A percentile compares a stretch with the other conserved stretches of the same genome.
These are phyloP conservation scores for Colletotrichum sp. DNA, from an alignment of 2,329 filamentous ascomycete species.

Conservation along the genomic window DNA sequence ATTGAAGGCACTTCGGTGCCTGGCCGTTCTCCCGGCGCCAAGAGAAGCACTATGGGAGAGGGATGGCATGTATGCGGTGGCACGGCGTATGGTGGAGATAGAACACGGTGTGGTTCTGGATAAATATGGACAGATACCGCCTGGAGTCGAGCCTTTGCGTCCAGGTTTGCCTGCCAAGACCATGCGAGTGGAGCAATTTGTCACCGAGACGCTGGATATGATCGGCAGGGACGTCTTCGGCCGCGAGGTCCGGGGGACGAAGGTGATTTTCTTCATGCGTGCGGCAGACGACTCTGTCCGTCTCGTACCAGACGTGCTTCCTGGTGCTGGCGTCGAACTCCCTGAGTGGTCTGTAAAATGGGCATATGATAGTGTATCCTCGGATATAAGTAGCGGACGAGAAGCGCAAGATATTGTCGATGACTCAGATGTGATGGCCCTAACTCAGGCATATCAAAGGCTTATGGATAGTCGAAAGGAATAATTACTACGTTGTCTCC, in stretches of 20 bases:
- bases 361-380: not conserved
- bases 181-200: not conserved
- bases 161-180: not conserved
- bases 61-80: constrained; percentile 5
- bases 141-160: not conserved
- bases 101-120: constrained; percentile 13
- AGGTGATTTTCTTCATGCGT: not conserved
- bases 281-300: not conserved
- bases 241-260: not conserved
- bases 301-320: not conserved
- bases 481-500: not conserved
- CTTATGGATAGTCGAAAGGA: not conserved
- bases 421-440: not conserved
- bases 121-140: not conserved
- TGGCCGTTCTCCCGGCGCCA: constrained; percentile 25
- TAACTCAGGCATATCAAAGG: not conserved
- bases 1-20: constrained; percentile 38
- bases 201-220: not conserved
- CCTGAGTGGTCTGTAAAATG: not conserved
- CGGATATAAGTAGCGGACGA: not conserved
- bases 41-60: constrained; percentile 1
- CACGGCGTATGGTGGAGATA: constrained; percentile 1
- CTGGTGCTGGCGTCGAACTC: not conserved
- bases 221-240: not conserved
- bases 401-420: not conserved